A percentile compares a stretch with the other conserved stretches of the same genome.
Evolutionary conservation across 257 asterid genomes (phyloP).

Genomic region (Anisodus acutangulus): DNA sequence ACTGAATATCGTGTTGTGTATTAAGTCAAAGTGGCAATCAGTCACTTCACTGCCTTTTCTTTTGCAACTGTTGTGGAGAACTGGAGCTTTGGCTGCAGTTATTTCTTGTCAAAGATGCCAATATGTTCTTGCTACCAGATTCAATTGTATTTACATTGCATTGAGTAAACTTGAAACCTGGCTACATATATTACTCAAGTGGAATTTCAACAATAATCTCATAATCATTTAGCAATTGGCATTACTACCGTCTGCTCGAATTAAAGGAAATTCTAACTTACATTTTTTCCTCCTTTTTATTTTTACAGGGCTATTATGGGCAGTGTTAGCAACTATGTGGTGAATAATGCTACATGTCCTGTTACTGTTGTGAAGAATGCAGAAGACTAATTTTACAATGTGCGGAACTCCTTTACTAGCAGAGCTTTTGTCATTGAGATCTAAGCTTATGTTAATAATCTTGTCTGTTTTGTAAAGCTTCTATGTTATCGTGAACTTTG

Average conservation of each 20-base stretch:
- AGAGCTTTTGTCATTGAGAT: slow-evolving; percentile 19
- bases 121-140: not conserved
- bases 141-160: too few species aligned
- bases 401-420: not conserved
- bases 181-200: not conserved
- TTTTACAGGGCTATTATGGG: slow-evolving; percentile 80
- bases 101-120: not conserved
- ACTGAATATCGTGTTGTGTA: not conserved
- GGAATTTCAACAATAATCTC: not conserved
- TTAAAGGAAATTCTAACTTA: not conserved
- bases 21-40: not conserved
- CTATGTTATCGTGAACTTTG: not conserved
- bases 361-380: slow-evolving; percentile 77
- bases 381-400: slow-evolving; percentile 45
- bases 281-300: slow-evolving; percentile 25
- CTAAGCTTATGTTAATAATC: not conserved
- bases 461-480: not conserved
- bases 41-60: not conserved
- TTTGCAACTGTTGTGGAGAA: not conserved
- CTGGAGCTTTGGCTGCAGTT: not conserved
- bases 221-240: not conserved
- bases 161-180: not conserved
- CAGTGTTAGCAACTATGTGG: slow-evolving; percentile 86
- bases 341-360: slow-evolving; percentile 79
- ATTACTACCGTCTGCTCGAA: not conserved